Conservation (phyloP, 2,329 filamentous ascomycete species). For the Penicillium verrucosum region DNA sequence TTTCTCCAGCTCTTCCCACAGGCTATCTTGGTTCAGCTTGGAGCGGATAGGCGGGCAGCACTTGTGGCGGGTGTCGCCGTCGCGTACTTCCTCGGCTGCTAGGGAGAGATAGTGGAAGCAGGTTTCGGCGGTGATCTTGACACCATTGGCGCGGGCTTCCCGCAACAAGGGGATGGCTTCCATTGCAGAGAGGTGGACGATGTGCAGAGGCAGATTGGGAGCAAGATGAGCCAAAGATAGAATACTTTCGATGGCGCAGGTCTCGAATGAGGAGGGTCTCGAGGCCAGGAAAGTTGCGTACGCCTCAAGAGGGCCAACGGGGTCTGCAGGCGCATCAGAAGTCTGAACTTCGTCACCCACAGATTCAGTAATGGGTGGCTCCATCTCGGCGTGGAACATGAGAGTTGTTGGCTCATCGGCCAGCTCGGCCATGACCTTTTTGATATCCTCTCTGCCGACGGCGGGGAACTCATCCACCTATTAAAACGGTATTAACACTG, state of each 20-base stretch:
- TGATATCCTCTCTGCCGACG: constrained; percentile 75
- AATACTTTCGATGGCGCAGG: constrained; percentile 83
- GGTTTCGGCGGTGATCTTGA: constrained; percentile 89
- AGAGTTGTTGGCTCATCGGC: constrained; percentile 80
- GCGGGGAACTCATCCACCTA: constrained; percentile 95
- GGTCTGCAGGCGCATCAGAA: constrained; percentile 66
- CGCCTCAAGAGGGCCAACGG: constrained; percentile 67
- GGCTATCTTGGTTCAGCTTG: constrained; percentile 73
- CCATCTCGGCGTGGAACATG: constrained; percentile 99
- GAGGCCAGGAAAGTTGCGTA: constrained; percentile 93
- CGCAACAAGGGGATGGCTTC: constrained; percentile 80
- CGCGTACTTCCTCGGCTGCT: constrained; percentile 73
- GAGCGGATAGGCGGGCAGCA: constrained; percentile 90
- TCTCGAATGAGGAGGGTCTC: constrained; percentile 84
- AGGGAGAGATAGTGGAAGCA: constrained; percentile 93
- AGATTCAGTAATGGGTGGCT: constrained; percentile 77
- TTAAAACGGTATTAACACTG: constrained; percentile 13
- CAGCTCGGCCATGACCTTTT: constrained; percentile 74
- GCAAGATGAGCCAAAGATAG: constrained; percentile 75
- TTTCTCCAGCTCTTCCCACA: constrained; percentile 75
- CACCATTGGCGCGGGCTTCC: constrained; percentile 66
- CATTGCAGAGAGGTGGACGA: constrained; percentile 88
- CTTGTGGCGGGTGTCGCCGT: constrained; percentile 89
- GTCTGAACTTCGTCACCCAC: constrained; percentile 73
- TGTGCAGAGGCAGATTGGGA: constrained; percentile 80